Evolutionary conservation across 2,329 filamentous ascomycete genomes (phyloP).

Genomic region (Elsinoe necatrix): DNA sequence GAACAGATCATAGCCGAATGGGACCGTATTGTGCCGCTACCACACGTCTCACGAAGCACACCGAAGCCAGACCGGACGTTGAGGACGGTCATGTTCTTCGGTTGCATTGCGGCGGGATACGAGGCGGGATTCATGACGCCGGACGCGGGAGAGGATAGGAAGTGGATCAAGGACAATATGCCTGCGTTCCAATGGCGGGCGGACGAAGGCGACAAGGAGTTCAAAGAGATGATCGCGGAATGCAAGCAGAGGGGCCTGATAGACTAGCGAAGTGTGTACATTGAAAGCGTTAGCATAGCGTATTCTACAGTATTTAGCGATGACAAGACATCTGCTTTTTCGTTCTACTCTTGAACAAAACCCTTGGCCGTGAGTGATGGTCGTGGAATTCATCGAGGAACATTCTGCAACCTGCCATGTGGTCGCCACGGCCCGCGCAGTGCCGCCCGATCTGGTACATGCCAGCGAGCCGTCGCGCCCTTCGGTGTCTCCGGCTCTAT

Average conservation of each 20-base stretch:
- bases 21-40: constrained; percentile 25
- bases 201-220: constrained; percentile 29
- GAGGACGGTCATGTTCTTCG: constrained; percentile 19
- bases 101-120: constrained; percentile 24
- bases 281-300: background rate
- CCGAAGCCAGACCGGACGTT: constrained; percentile 22
- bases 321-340: background rate
- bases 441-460: background rate
- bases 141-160: constrained; percentile 25
- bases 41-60: constrained; percentile 20
- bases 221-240: constrained; percentile 28
- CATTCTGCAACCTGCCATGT: background rate
- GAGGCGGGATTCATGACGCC: constrained; percentile 29
- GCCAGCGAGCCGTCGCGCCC: background rate
- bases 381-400: background rate
- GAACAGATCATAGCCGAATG: constrained; percentile 23
- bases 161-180: constrained; percentile 30
- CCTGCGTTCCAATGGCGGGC: constrained; percentile 28
- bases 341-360: background rate
- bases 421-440: background rate
- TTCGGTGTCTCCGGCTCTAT: constrained; percentile 1
- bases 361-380: background rate
- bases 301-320: background rate
- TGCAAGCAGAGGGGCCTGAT: constrained; percentile 26
- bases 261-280: background rate